Conservation (phyloP, 495 filamentous ascomycete species). For the Tirmania nivea region DNA sequence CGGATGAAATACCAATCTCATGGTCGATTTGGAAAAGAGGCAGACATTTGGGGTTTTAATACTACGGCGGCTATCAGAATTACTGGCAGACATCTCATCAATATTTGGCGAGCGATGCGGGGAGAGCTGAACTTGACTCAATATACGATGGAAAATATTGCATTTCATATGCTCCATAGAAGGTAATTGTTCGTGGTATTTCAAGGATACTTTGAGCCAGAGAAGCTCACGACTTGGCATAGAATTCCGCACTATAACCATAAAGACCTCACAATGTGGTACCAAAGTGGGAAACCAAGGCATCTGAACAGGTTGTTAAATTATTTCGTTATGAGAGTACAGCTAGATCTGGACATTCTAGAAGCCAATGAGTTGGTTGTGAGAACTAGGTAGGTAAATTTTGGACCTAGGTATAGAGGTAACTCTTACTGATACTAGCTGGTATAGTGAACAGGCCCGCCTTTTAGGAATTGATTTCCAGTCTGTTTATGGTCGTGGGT, state of each 20-base stretch:
- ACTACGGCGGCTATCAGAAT: slow-evolving; percentile 69
- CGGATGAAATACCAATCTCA: slow-evolving; percentile 46
- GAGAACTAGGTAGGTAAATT: slow-evolving; percentile 35
- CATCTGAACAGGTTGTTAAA: slow-evolving; percentile 55
- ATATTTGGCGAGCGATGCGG: slow-evolving; percentile 92
- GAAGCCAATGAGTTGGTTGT: slow-evolving; percentile 76
- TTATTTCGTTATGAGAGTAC: slow-evolving; percentile 56
- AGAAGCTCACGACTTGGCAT: too few species aligned
- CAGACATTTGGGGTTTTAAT: slow-evolving; percentile 79
- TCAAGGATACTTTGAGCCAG: too few species aligned
- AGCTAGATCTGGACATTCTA: slow-evolving; percentile 72
- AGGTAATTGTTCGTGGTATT: slow-evolving; percentile 18
- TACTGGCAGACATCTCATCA: slow-evolving; percentile 87
- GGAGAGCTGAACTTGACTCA: slow-evolving; percentile 74
- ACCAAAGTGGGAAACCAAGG: slow-evolving; percentile 38
- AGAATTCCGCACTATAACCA: slow-evolving; percentile 77
- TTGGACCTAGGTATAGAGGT: not conserved
- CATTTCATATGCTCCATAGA: slow-evolving; percentile 64
- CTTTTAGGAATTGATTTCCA: slow-evolving; percentile 90
- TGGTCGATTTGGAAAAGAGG: slow-evolving; percentile 63
- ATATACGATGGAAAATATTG: slow-evolving; percentile 94
- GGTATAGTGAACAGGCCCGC: slow-evolving; percentile 59
- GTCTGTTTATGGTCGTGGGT: slow-evolving; percentile 79
- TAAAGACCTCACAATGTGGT: slow-evolving; percentile 61
- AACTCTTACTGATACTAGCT: not conserved